Conservation (phyloP, 768 basidiomycete genomes). For the Rhizopogon vulgaris region DNA sequence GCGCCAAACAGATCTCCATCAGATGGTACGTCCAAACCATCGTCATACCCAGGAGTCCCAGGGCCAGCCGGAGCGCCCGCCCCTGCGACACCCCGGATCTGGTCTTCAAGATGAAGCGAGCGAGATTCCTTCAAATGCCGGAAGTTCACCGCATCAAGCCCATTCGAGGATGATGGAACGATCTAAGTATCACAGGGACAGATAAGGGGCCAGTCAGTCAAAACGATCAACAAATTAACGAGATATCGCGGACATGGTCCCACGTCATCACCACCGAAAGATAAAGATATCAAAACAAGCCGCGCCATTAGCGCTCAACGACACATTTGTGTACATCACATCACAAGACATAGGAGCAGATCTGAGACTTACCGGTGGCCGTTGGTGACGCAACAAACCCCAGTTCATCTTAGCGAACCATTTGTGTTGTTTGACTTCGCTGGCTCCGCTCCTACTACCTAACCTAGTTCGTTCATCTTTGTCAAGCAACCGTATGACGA, state of each 20-base stretch:
- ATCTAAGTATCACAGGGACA: conserved; percentile 47
- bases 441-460: conserved; percentile 91
- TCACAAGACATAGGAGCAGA: not conserved
- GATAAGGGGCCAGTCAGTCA: conserved; percentile 21
- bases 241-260: conserved; percentile 8
- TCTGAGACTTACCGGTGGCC: conserved; percentile 72
- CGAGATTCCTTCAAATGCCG: conserved; percentile 86
- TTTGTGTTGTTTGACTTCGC: conserved; percentile 97
- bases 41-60: conserved; percentile 37
- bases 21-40: conserved; percentile 36
- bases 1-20: conserved; percentile 74
- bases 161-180: conserved; percentile 67
- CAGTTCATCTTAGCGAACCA: conserved; percentile 97
- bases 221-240: conserved; percentile 2
- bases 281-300: not conserved
- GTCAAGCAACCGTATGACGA: conserved; percentile 80
- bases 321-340: not conserved
- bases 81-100: conserved; percentile 35
- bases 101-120: conserved; percentile 83
- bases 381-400: conserved; percentile 89
- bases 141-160: conserved; percentile 82
- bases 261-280: not conserved
- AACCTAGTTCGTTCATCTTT: conserved; percentile 87
- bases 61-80: conserved; percentile 18
- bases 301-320: not conserved